A percentile compares a stretch with the other conserved stretches of the same genome.
These are phyloP conservation scores for Penicillium sp. DNA, from an alignment of 2,329 filamentous ascomycete species.

Conservation along the genomic window DNA sequence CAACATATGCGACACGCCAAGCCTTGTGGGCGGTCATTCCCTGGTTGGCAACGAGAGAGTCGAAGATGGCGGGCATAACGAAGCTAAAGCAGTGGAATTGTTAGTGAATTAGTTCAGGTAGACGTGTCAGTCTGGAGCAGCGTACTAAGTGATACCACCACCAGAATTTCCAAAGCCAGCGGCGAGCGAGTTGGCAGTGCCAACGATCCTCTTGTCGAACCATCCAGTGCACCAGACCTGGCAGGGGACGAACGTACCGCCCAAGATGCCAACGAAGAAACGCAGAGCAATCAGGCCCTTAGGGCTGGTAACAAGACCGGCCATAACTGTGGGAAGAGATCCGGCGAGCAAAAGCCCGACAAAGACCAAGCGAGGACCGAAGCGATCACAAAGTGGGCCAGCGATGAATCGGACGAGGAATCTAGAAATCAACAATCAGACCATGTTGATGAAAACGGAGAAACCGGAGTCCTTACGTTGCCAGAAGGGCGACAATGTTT, in stretches of 20 bases:
- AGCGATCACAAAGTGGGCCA: constrained; percentile 82
- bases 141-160: constrained; percentile 78
- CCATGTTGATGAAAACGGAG: neutral
- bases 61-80: constrained; percentile 86
- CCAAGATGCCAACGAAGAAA: constrained; percentile 48
- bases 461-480: constrained; percentile 54
- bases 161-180: constrained; percentile 86
- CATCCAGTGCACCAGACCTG: constrained; percentile 93
- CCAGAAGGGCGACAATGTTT: constrained; percentile 79
- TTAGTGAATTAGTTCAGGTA: constrained; percentile 1
- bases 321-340: constrained; percentile 77
- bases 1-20: constrained; percentile 83
- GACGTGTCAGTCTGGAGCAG: neutral
- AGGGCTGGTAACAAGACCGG: constrained; percentile 71
- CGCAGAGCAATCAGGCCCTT: constrained; percentile 50
- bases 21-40: constrained; percentile 67
- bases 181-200: constrained; percentile 81
- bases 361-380: constrained; percentile 79
- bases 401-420: constrained; percentile 75
- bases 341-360: constrained; percentile 75
- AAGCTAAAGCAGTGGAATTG: constrained; percentile 51
- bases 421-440: constrained; percentile 35
- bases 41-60: constrained; percentile 65
- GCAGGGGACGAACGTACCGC: constrained; percentile 57
- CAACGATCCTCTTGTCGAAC: constrained; percentile 90